Evolutionary conservation across 1,284 basidiomycete species (phyloP), one percentile per base, ranked within the genome.

Genomic region (Fomitopsis betulina): DNA sequence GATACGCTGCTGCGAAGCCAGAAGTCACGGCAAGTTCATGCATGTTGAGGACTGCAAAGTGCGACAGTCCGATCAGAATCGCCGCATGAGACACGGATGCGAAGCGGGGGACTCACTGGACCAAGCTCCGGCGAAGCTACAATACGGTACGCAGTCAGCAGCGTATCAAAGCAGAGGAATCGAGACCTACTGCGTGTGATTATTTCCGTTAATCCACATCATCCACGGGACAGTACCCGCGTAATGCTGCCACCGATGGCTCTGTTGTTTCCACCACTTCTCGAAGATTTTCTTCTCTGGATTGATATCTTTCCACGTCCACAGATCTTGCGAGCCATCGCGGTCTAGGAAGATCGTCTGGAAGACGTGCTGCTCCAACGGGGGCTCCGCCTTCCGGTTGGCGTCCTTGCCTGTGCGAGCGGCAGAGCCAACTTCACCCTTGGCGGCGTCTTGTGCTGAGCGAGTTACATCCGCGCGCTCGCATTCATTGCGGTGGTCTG

Each of bases 181-280:
- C 68, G 68, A 9, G 27, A 10, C 13, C 56, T 70, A 82, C 68
- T 74, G 67, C 2, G 77, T 79, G 62, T 75, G 68, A 17, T 68
- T 68, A 70, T 77, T 80, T 17, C 82, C 82, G 63, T 86, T 85
- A 61, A 86, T 77, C 54, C 79, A 70, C 76, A 81, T 82, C 75
- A 87, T 79, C 78, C 79, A 85, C 17, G 84, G 83, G 2, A 87
- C 84, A 9, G 78, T 78, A 5, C 72, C 72, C 8, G 77, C 78
- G 63, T 84, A 85, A 68, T 84, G 82, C 64, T 82, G 79, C 79
- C 80, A 83, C 9, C 82, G 74, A 65, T 84, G 81, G 53, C 77
- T 78, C 65, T 83, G 81, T 65, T 84, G 82, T 67, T 84, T 84
- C 83, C 82, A 84, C 82, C 81, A 83, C 65, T 82, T 83, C 64